Evolutionary conservation across 768 basidiomycete genomes (phyloP), one percentile per base, ranked within the genome.

Genomic region (Cubamyces sp.): DNA sequence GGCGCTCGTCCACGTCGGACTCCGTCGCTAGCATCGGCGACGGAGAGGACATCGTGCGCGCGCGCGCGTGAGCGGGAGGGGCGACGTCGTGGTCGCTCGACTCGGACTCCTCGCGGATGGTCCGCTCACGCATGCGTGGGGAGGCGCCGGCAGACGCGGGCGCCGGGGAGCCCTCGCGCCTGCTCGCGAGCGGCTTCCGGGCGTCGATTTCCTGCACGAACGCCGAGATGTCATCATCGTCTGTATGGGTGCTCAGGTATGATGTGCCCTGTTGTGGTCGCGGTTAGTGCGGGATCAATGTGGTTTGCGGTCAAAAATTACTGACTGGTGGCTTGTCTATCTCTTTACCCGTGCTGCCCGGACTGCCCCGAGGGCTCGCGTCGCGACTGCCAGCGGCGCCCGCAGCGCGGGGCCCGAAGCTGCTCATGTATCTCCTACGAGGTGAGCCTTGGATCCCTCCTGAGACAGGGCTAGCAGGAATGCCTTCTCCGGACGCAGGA

Each of bases 161-260:
- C n/a, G 62, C 68, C 18, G 64, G 49, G 7, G 61, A 64, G 30
- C 55, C 66, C 43, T 64, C 73, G 63, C 67, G 66, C 40, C 62
- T 50, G 28, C 68, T 54, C 23, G 53, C 57, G 8, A 92, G 76
- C 3, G 90, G 90, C 68, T 85, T 87, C 25, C 88, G 80, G 25
- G 82, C 76, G 66, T 90, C 90, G 52, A 91, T 90, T 49, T 91
- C 87, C 68, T 88, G 86, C 43, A 92, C 87, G 67, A 92, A 92
- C 14, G 82, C 77, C 5, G 90, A 90, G 28, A 92, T 85, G 53
- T 91, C 91, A 65, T 91, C 90, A 66, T 92, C 88, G 64, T 92
- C 88, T 6, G 83, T 82, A 47, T 77, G 75, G 1, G 76, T 74
- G 54, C 79, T 78, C 57, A 85, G 71, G 69, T 78, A 82, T 5